Percentiles rank a stretch among this genome's conserved stretches.
phyloP scores from a whole-genome alignment of 306 rosid species.

The Dryas octopetala region DNA sequence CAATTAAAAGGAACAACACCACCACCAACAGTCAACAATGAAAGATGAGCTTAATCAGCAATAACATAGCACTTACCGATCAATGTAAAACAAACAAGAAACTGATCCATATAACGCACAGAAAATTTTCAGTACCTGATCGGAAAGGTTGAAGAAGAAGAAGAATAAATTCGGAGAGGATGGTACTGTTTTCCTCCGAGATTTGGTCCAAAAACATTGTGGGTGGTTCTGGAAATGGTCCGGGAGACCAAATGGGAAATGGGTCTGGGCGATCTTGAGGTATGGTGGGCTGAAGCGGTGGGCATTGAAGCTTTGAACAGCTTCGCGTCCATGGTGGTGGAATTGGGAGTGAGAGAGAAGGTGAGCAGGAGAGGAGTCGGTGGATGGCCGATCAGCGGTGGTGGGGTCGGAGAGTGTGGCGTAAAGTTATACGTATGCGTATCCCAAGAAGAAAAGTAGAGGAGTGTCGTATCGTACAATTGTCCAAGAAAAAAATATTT shows the following conservation, averaged over 20 bases:
- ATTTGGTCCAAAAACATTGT: neutral
- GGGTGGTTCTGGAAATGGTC: neutral
- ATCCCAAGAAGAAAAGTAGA: too few relatives aligned
- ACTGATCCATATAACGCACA: neutral
- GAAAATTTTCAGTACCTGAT: constrained; percentile 24
- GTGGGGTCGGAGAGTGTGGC: too few relatives aligned
- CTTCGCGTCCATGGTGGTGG: constrained; percentile 32
- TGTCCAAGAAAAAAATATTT: too few relatives aligned
- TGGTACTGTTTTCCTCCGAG: neutral
- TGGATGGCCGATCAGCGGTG: too few relatives aligned
- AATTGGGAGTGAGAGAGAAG: neutral
- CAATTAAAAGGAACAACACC: neutral
- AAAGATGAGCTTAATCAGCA: neutral
- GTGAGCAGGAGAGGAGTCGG: neutral
- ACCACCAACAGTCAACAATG: neutral
- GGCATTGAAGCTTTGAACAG: constrained; percentile 6
- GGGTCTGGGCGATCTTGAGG: constrained; percentile 18
- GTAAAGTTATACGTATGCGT: too few relatives aligned
- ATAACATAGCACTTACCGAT: neutral
- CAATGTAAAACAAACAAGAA: neutral
- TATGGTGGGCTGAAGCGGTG: constrained; percentile 9
- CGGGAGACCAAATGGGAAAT: constrained; percentile 17
- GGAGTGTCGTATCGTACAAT: too few relatives aligned
- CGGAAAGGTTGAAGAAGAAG: constrained; percentile 14
- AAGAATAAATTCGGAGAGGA: constrained; percentile 24